Evolutionary conservation across 768 basidiomycete genomes (phyloP).

Genomic region (Pisolithus microcarpus): DNA sequence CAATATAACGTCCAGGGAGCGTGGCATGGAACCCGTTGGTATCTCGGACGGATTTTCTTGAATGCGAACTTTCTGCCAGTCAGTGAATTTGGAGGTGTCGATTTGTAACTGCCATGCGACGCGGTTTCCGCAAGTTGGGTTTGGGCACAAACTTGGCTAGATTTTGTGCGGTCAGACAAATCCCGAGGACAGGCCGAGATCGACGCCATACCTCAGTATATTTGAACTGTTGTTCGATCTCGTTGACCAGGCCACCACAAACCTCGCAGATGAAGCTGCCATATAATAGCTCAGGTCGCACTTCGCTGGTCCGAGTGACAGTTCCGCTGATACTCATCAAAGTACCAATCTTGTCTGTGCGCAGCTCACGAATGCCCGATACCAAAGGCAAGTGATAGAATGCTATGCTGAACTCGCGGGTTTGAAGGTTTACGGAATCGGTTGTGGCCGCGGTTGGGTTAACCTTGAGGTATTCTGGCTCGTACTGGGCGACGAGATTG

Average conservation of each 20-base stretch:
- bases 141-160: constrained; percentile 90
- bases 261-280: constrained; percentile 92
- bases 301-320: constrained; percentile 95
- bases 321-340: constrained; percentile 95
- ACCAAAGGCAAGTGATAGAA: constrained; percentile 94
- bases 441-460: constrained; percentile 85
- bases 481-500: constrained; percentile 82
- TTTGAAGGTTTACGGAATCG: constrained; percentile 81
- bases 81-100: constrained; percentile 92
- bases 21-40: constrained; percentile 97
- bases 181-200: constrained; percentile 4
- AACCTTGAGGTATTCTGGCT: constrained; percentile 91
- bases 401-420: constrained; percentile 90
- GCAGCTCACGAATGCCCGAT: constrained; percentile 88
- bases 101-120: constrained; percentile 90
- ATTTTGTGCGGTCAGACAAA: neutral
- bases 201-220: constrained; percentile 76
- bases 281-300: constrained; percentile 87
- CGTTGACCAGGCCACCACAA: constrained; percentile 79
- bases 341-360: constrained; percentile 90
- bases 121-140: constrained; percentile 89
- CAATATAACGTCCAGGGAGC: constrained; percentile 92
- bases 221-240: constrained; percentile 99
- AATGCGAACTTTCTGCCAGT: constrained; percentile 99
- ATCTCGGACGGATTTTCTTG: constrained; percentile 99